Conservation (phyloP, 805 yeast species). For the Debaryomyces tyrocola region DNA sequence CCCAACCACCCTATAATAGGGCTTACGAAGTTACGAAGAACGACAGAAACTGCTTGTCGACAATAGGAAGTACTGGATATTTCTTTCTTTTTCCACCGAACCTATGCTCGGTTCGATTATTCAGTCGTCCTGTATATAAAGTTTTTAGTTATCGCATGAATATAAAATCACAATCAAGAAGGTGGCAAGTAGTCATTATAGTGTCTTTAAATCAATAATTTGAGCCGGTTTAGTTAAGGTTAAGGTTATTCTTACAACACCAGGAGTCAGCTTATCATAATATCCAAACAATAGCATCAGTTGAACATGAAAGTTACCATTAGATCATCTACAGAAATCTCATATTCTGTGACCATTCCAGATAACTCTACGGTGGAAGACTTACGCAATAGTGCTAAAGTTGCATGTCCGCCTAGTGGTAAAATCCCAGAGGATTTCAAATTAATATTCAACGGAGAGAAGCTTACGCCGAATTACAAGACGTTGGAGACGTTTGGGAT, state of each 20-base stretch:
- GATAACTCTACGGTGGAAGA: slow-evolving; percentile 54
- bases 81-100: no score
- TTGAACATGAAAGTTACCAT: slow-evolving; percentile 47
- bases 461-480: slow-evolving; percentile 28
- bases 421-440: slow-evolving; percentile 39
- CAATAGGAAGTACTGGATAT: no score
- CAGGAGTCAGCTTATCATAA: no score
- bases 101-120: no score
- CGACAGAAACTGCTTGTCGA: no score
- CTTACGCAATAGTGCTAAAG: slow-evolving; percentile 46
- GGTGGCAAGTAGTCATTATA: neutral
- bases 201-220: no score
- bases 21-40: no score
- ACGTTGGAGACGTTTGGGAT: slow-evolving; percentile 22
- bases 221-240: no score
- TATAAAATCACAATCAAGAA: neutral
- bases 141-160: neutral
- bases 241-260: no score
- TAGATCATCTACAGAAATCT: slow-evolving; percentile 45
- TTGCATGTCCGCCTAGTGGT: slow-evolving; percentile 34
- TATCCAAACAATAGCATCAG: neutral
- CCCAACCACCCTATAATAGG: no score
- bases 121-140: neutral
- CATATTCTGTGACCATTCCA: slow-evolving; percentile 49
- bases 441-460: slow-evolving; percentile 39